These are phyloP conservation scores for Pulchroboletus neoregius DNA, from an alignment of 1,284 basidiomycete species.

Conservation along the genomic window DNA sequence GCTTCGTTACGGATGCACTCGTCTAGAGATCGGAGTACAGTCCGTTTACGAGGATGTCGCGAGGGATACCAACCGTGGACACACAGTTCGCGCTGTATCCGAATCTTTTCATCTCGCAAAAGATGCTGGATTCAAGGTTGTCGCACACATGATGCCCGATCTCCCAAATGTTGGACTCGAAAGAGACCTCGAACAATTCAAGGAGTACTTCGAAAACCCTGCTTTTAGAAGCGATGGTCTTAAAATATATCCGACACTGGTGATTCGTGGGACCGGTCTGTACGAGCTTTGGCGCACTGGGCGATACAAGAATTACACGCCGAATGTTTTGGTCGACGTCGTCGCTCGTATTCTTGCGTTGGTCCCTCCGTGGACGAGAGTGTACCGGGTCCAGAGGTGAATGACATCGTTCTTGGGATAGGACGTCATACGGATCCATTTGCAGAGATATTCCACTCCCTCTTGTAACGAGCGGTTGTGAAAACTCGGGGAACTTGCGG, in stretches of 20 bases:
- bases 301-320: conserved; percentile 98
- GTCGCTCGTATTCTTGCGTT: conserved; percentile 95
- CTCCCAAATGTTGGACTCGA: conserved; percentile 97
- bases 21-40: conserved; percentile 97
- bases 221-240: conserved; percentile 96
- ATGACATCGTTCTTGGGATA: conserved; percentile 1
- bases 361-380: conserved; percentile 98
- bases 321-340: conserved; percentile 96
- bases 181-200: conserved; percentile 98
- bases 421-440: conserved; percentile 4
- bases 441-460: conserved; percentile 92
- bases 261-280: conserved; percentile 95
- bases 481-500: conserved; percentile 95
- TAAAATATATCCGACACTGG: conserved; percentile 98
- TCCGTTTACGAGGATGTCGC: conserved; percentile 99
- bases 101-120: conserved; percentile 99
- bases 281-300: conserved; percentile 98
- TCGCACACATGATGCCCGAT: conserved; percentile 98
- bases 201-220: conserved; percentile 98
- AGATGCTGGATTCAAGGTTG: conserved; percentile 99
- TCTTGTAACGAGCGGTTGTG: conserved; percentile 93
- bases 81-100: conserved; percentile 96
- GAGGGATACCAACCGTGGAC: conserved; percentile 95
- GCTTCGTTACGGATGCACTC: conserved; percentile 98
- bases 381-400: conserved; percentile 94